These are phyloP conservation scores for Wallacemonas sp. DNA, from an alignment of 208 protist genomes.

Conservation along the genomic window DNA sequence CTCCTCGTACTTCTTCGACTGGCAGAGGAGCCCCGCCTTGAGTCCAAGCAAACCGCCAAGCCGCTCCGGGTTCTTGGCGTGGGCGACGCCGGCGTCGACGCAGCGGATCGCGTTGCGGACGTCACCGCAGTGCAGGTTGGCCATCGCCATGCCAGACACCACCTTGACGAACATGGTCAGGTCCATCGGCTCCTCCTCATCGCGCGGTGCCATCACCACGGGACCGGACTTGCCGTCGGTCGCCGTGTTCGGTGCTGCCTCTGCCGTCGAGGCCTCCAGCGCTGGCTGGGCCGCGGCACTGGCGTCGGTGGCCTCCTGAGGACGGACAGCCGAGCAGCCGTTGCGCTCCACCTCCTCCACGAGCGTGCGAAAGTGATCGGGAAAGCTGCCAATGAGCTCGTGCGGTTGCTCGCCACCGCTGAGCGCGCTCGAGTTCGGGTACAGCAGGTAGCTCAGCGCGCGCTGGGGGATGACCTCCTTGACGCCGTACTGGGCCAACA, in stretches of 20 bases:
- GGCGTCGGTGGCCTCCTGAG: too few species aligned
- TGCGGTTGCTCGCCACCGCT: constrained; percentile 59
- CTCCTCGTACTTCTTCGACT: constrained; percentile 72
- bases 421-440: constrained; percentile 54
- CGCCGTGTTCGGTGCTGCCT: not conserved
- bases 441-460: constrained; percentile 84
- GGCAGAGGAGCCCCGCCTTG: constrained; percentile 78
- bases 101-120: constrained; percentile 72
- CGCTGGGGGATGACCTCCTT: constrained; percentile 84
- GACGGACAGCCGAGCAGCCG: constrained; percentile 53
- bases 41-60: constrained; percentile 79
- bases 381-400: constrained; percentile 74
- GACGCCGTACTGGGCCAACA: constrained; percentile 69
- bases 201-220: constrained; percentile 57
- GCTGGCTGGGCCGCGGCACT: too few species aligned
- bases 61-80: constrained; percentile 65
- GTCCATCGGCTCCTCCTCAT: constrained; percentile 73
- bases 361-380: constrained; percentile 79
- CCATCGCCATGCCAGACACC: constrained; percentile 76
- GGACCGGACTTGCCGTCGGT: not conserved
- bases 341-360: constrained; percentile 83
- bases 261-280: too few species aligned
- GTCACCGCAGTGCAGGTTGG: constrained; percentile 82
- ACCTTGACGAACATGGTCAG: constrained; percentile 84
- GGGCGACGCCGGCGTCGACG: constrained; percentile 64